Conservation (phyloP, 805 yeast species). For the Candida hispaniensis region DNA sequence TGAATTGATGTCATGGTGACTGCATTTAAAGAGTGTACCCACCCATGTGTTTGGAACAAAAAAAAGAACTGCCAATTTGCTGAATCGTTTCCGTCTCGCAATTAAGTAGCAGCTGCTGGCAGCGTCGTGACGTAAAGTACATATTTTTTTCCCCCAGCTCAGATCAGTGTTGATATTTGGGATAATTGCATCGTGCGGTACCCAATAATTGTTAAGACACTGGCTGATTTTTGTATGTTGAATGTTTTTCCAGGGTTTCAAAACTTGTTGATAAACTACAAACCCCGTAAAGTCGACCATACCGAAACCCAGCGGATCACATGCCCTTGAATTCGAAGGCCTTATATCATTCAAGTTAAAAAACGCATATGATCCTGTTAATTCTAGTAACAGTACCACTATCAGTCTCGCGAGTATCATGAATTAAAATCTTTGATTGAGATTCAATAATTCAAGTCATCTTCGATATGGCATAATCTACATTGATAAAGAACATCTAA, state of each 20-base stretch:
- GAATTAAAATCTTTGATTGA: too few relatives aligned
- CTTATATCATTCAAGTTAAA: slow-evolving; percentile 1
- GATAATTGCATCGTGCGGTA: slow-evolving; percentile 18
- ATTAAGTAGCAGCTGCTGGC: slow-evolving; percentile 19
- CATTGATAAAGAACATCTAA: too few relatives aligned
- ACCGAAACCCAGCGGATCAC: slow-evolving; percentile 19
- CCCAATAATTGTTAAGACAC: slow-evolving; percentile 15
- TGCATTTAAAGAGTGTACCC: slow-evolving; percentile 22
- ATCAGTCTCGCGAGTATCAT: too few relatives aligned
- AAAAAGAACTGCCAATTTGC: slow-evolving; percentile 10
- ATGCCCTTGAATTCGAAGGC: slow-evolving; percentile 15
- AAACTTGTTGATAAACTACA: slow-evolving; percentile 20
- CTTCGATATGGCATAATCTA: too few relatives aligned
- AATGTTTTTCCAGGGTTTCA: slow-evolving; percentile 1
- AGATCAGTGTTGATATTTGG: slow-evolving; percentile 17
- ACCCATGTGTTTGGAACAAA: slow-evolving; percentile 19
- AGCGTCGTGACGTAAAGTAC: slow-evolving; percentile 16
- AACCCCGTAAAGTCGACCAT: slow-evolving; percentile 20
- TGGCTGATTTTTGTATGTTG: slow-evolving; percentile 19
- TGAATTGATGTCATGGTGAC: slow-evolving; percentile 10
- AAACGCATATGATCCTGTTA: too few relatives aligned
- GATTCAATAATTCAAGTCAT: too few relatives aligned
- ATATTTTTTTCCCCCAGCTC: slow-evolving; percentile 21
- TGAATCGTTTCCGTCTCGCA: slow-evolving; percentile 19
- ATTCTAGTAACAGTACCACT: too few relatives aligned